Base-by-base conservation (phyloP, 2,329 filamentous ascomycete genomes). In the Drechmeria coniospora region DNA sequence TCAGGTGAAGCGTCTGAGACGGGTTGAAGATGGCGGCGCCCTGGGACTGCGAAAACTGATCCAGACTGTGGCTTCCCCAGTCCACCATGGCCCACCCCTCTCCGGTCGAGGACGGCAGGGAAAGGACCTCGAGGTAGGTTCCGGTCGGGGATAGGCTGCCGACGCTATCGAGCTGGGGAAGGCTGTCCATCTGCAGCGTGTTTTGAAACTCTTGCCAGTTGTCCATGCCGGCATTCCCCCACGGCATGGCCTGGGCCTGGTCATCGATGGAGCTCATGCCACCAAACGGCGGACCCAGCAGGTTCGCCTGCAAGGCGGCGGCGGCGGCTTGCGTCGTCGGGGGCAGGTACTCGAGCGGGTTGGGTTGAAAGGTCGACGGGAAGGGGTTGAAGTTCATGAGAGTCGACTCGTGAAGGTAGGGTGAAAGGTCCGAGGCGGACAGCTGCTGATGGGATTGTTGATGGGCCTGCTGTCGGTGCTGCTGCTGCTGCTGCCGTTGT, bases 71-170 rank as follows among this genome's bases (percentile, higher is more conserved):
- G 34, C 76, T 72, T 33, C 75, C 75, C 47, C 73, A 69, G 38
- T 90, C 80, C 32, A 94, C 74, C 39, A 79, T 70, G 27, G 72
- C 74, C 86, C 86, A 95, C 32, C 82, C 81, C 41, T 86, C 81
- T 42, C 92, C 84, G 45, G 79, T 81, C 38, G 83, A 83, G 31
- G 74, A 77, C 15, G 71, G 68, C 23, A 93, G 61, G 6, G 87
- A 94, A 27, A 87, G 60, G 19, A 92, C 80, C 53, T 94, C 86
- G 25, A 93, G 60, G 50, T 82, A 86, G 34, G 68, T 59, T 24
- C 54, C 54, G 2, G 56, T 60, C 13, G 57, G 57, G 8, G 57
- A 61, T 32, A 54, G 56, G 44, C 57, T 60, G 28, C 57, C 57
- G 21, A 59, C 56, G 27, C 54, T 59, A 15, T 50, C 51, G 19